Evolutionary conservation across 352 stramenopile species (phyloP).

Genomic region (Globisporangium takayamanum): DNA sequence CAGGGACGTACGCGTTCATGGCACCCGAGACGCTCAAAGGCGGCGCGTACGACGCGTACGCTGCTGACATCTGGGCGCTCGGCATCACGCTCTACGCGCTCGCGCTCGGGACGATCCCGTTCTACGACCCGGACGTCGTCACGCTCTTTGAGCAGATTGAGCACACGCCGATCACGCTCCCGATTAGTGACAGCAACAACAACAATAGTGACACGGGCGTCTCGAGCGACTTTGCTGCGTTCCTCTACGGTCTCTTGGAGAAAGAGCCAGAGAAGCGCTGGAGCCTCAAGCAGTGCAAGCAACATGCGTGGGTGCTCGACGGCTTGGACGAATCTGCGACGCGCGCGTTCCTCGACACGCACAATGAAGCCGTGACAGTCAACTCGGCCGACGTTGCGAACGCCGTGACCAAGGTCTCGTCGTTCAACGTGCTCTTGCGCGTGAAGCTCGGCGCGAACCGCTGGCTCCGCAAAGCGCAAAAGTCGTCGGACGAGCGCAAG

Average conservation of each 20-base stretch:
- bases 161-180: conserved; percentile 34
- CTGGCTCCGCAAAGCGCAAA: conserved; percentile 67
- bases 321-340: conserved; percentile 33
- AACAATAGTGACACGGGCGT: conserved; percentile 12
- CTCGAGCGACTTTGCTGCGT: conserved; percentile 31
- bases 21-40: conserved; percentile 73
- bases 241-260: conserved; percentile 62
- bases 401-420: conserved; percentile 68
- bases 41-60: conserved; percentile 71
- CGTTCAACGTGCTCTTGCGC: conserved; percentile 66
- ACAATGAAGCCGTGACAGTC: conserved; percentile 51
- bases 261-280: conserved; percentile 70
- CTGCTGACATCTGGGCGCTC: conserved; percentile 84
- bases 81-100: conserved; percentile 82
- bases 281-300: conserved; percentile 62
- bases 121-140: conserved; percentile 76
- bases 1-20: conserved; percentile 85
- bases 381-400: conserved; percentile 50
- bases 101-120: conserved; percentile 75
- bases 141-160: conserved; percentile 83
- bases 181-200: conserved; percentile 21
- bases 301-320: conserved; percentile 59
- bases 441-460: conserved; percentile 75
- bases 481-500: conserved; percentile 45
- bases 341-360: conserved; percentile 40